Evolutionary conservation across 345 rosid genomes (phyloP).

Genomic region (Eucalyptus shirleyi): DNA sequence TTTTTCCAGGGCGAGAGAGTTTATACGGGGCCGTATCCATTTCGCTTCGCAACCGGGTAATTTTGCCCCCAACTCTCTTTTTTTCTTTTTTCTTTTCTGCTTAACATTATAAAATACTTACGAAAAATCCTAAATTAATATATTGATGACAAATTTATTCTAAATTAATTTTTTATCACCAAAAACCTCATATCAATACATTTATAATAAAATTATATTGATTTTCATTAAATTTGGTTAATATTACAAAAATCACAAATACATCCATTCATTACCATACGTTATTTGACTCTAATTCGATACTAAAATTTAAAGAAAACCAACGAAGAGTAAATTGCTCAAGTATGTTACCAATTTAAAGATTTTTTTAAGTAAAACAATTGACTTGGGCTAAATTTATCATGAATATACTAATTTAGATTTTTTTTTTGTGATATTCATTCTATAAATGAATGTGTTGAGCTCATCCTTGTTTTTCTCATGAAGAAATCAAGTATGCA

Average conservation of each 20-base stretch:
- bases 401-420: rapidly evolving
- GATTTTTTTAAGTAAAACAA: too few relatives aligned
- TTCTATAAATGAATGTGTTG: background rate
- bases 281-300: too few relatives aligned
- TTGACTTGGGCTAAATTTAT: too few relatives aligned
- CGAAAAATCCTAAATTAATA: too few relatives aligned
- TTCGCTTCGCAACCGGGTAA: background rate
- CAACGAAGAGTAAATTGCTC: too few relatives aligned
- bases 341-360: too few relatives aligned
- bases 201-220: too few relatives aligned
- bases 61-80: background rate
- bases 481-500: background rate
- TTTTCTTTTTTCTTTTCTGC: background rate
- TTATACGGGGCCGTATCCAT: background rate
- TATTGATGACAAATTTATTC: rapidly evolving
- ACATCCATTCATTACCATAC: too few relatives aligned
- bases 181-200: rapidly evolving
- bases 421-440: rapidly evolving
- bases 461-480: background rate
- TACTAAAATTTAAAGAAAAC: too few relatives aligned
- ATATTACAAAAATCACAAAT: too few relatives aligned
- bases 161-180: too few relatives aligned
- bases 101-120: background rate
- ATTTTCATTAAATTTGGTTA: too few relatives aligned
- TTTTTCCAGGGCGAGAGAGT: background rate